Evolutionary conservation across 805 yeast genomes (phyloP), one percentile per base, ranked within the genome.

Genomic region (Metschnikowia picachoensis): DNA sequence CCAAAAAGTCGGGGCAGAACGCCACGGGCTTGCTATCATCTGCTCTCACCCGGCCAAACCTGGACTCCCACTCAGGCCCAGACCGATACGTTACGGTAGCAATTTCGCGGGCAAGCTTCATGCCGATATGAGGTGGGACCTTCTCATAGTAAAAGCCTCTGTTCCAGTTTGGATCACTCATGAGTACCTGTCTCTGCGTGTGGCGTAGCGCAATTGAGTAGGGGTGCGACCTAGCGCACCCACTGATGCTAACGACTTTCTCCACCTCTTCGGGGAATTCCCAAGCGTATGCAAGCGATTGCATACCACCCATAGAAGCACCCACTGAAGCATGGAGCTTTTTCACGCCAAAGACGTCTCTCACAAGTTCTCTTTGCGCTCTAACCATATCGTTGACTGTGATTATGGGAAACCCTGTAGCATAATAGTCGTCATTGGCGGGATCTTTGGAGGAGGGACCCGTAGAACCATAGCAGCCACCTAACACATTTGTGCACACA

Each of bases 291-390:
- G 97, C 95, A 45, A 91, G 73, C 8, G 92, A 83, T 68, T 90
- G 97, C 97, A 91, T 89, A n/a, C 97, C 97, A n/a, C 97, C 97
- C 95, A 91, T 87, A 0, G 96, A 87, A 2, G 95, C 83, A 6
- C 97, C 97, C 8, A 91, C 80, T 1, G 88, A 78, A 2, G 96
- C 96, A 63, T 80, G 79, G 25, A 91, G 66, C 60, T 79, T 84
- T 1, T 57, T 39, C 29, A 85, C 84, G 1, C 83, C 82, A 47
- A 90, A 79, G 38, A 77, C 80, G 38, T 82, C 77, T 27, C 66
- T 68, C 15, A 91, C 72, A 36, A 91, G 67, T 42, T 85, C 73
- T 47, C 87, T 76, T 67, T 91, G 97, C 0, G 95, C 96, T 43
- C 96, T 72, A 2, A 87, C 87, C 95, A 91, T 90, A 63, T 91